Conservation (phyloP, 176 grass and related monocot genomes). For the Calamus simplicifolius region DNA sequence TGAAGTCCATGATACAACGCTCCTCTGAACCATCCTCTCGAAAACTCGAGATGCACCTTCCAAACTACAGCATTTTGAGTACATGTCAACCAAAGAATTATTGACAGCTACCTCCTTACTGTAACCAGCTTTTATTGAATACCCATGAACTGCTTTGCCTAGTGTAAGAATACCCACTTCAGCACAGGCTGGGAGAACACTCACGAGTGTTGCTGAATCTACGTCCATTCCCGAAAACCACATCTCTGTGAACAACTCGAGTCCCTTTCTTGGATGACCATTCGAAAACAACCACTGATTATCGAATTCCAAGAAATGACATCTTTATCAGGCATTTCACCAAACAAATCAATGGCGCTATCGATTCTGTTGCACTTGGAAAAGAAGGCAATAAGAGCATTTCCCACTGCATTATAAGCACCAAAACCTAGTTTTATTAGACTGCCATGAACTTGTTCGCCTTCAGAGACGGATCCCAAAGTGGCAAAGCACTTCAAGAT, state of each 20-base stretch:
- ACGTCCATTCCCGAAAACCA: constrained; percentile 40
- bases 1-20: constrained; percentile 64
- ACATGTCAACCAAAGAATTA: constrained; percentile 78
- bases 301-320: constrained; percentile 79
- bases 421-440: constrained; percentile 56
- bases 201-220: constrained; percentile 47
- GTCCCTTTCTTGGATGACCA: constrained; percentile 25
- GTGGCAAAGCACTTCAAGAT: constrained; percentile 58
- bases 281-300: constrained; percentile 60
- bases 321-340: constrained; percentile 60
- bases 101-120: constrained; percentile 27
- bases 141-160: constrained; percentile 57
- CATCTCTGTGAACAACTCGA: constrained; percentile 49
- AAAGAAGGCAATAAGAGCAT: constrained; percentile 57
- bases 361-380: constrained; percentile 45
- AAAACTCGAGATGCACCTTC: constrained; percentile 56
- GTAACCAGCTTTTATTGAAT: constrained; percentile 53
- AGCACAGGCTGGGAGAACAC: constrained; percentile 63
- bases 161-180: constrained; percentile 27
- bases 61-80: constrained; percentile 72
- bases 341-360: constrained; percentile 43
- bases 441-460: constrained; percentile 46
- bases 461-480: constrained; percentile 33
- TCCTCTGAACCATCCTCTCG: constrained; percentile 52
- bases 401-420: constrained; percentile 56